phyloP scores from a whole-genome alignment of 2,329 filamentous ascomycete species.

The Penicillium sp. region DNA sequence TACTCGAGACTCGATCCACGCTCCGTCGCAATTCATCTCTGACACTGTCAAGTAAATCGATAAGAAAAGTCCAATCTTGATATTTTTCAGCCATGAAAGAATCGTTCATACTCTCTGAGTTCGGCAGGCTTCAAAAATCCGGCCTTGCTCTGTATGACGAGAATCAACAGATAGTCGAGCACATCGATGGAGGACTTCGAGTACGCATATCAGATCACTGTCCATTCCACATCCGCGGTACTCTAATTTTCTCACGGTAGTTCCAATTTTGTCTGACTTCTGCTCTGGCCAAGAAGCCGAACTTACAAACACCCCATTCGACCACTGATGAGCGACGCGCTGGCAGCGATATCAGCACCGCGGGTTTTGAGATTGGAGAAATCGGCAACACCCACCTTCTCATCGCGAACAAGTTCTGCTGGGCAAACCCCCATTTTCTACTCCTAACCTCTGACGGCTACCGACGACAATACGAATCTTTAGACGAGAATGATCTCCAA shows the following conservation, averaged over 20 bases:
- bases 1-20: background rate
- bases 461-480: background rate
- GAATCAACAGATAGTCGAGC: constrained; percentile 2
- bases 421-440: constrained; percentile 6
- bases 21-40: background rate
- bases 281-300: constrained; percentile 1
- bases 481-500: constrained; percentile 1
- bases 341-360: constrained; percentile 10
- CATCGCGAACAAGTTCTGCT: constrained; percentile 11
- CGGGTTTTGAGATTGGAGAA: constrained; percentile 8
- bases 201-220: background rate
- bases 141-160: constrained; percentile 2
- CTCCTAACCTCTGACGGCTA: constrained; percentile 8
- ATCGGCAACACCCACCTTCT: constrained; percentile 7
- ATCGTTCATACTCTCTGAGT: background rate
- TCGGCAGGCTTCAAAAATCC: background rate
- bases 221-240: background rate
- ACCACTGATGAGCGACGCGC: background rate
- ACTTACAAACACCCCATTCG: background rate
- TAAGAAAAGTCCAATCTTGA: background rate
- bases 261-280: constrained; percentile 6
- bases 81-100: background rate
- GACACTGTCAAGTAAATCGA: background rate
- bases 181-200: background rate
- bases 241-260: background rate